A percentile compares a stretch with the other conserved stretches of the same genome.
phyloP scores from a whole-genome alignment of 192 early-diverging fungal species.

The Phycomyces nitens region DNA sequence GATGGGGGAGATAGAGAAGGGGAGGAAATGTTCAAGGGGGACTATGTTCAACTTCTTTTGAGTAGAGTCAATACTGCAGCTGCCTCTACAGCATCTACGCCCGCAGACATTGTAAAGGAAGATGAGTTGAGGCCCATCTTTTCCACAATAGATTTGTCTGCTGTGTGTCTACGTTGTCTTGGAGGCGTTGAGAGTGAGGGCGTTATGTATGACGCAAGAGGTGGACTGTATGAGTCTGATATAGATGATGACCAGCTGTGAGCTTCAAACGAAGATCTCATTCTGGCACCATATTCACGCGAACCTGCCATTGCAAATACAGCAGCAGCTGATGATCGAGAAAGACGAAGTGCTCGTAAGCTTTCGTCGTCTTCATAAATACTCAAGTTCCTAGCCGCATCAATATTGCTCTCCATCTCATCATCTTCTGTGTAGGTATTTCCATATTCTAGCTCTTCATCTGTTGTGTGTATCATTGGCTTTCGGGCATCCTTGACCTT shows the following conservation, averaged over 20 bases:
- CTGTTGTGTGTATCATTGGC: not conserved
- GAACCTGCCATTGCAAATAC: not conserved
- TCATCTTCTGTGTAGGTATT: not conserved
- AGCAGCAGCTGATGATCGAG: not conserved
- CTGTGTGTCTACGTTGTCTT: constrained; percentile 13
- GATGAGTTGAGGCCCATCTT: constrained; percentile 2
- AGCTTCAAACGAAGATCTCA: not conserved
- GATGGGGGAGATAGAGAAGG: not conserved
- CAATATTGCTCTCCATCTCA: constrained; percentile 1
- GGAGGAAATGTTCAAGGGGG: no score
- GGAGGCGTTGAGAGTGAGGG: not conserved
- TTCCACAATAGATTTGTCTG: constrained; percentile 12
- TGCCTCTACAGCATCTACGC: constrained; percentile 34
- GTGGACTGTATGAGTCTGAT: constrained; percentile 12
- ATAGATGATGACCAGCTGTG: constrained; percentile 5
- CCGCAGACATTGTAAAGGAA: constrained; percentile 16
- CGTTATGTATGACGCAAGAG: not conserved
- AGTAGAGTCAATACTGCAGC: constrained; percentile 32
- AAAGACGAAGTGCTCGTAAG: not conserved
- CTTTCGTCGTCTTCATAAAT: not conserved
- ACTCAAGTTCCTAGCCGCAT: constrained; percentile 1
- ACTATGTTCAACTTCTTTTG: constrained; percentile 30
- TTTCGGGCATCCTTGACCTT: constrained; percentile 11
- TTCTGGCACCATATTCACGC: not conserved
- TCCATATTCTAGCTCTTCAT: not conserved